Conservation (phyloP, 768 basidiomycete genomes). For the Lactarius tabidus region DNA sequence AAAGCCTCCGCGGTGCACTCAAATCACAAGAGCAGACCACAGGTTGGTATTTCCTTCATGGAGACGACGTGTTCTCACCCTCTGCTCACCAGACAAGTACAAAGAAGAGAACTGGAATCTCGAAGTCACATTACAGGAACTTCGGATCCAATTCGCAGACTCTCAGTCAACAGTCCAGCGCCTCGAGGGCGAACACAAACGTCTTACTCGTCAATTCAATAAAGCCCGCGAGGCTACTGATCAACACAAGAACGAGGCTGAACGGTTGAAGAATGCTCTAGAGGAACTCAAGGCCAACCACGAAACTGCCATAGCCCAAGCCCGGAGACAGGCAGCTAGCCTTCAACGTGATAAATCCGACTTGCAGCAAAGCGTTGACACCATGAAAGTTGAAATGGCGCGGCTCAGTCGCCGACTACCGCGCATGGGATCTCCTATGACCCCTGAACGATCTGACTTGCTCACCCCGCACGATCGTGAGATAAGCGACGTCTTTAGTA, state of each 20-base stretch:
- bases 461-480: slow-evolving; percentile 56
- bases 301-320: slow-evolving; percentile 91
- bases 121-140: slow-evolving; percentile 87
- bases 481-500: slow-evolving; percentile 64
- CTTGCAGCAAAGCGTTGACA: slow-evolving; percentile 75
- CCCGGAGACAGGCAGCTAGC: slow-evolving; percentile 81
- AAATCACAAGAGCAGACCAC: slow-evolving; percentile 75
- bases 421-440: slow-evolving; percentile 68
- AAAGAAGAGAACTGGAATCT: slow-evolving; percentile 99
- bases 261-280: slow-evolving; percentile 57
- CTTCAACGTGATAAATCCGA: slow-evolving; percentile 92
- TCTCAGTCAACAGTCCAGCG: slow-evolving; percentile 62
- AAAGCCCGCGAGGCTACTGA: slow-evolving; percentile 72
- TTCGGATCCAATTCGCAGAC: slow-evolving; percentile 64
- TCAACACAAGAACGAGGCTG: slow-evolving; percentile 80
- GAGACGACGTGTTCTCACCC: neutral
- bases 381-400: slow-evolving; percentile 65
- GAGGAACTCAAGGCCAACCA: slow-evolving; percentile 85
- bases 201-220: slow-evolving; percentile 70
- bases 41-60: slow-evolving; percentile 45
- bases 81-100: slow-evolving; percentile 64
- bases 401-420: slow-evolving; percentile 60
- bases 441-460: slow-evolving; percentile 46
- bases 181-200: slow-evolving; percentile 79
- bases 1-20: slow-evolving; percentile 68